phyloP scores from a whole-genome alignment of 805 yeast genomes.

The Nakazawaea peltata region DNA sequence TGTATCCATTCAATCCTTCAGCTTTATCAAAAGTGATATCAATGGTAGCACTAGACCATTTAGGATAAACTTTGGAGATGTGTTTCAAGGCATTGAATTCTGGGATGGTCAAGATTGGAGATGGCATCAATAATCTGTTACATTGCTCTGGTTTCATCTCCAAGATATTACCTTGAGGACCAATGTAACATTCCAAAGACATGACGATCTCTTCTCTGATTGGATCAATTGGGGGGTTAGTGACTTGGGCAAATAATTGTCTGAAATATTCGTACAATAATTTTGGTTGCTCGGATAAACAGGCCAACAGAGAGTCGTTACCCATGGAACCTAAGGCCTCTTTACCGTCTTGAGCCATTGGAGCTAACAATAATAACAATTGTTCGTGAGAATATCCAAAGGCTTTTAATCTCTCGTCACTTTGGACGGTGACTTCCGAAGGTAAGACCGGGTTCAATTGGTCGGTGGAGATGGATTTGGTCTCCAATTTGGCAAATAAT shows the following conservation, averaged over 20 bases:
- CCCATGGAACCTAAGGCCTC: conserved; percentile 99
- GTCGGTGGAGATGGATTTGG: conserved; percentile 24
- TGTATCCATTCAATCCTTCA: conserved; percentile 83
- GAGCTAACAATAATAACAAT: conserved; percentile 71
- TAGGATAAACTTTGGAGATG: conserved; percentile 69
- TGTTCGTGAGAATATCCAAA: conserved; percentile 96
- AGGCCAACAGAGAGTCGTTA: conserved; percentile 92
- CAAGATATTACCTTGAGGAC: conserved; percentile 95
- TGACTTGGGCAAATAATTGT: conserved; percentile 95
- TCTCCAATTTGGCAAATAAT: conserved; percentile 49
- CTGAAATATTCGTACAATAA: conserved; percentile 89
- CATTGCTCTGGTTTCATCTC: conserved; percentile 93
- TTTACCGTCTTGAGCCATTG: conserved; percentile 89
- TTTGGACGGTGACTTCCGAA: conserved; percentile 44
- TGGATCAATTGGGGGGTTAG: conserved; percentile 98
- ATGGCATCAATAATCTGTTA: conserved; percentile 71
- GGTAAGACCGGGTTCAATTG: conserved; percentile 19
- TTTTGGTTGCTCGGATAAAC: conserved; percentile 88
- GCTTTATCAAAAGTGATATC: conserved; percentile 83
- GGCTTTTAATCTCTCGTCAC: conserved; percentile 77
- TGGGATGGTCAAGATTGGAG: conserved; percentile 71
- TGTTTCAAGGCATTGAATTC: conserved; percentile 72
- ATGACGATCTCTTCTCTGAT: conserved; percentile 94
- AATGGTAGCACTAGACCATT: conserved; percentile 75
- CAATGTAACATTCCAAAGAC: conserved; percentile 95